A percentile compares a stretch with the other conserved stretches of the same genome.
phyloP scores from a whole-genome alignment of 495 filamentous ascomycete species.

The Glonium stellatum region DNA sequence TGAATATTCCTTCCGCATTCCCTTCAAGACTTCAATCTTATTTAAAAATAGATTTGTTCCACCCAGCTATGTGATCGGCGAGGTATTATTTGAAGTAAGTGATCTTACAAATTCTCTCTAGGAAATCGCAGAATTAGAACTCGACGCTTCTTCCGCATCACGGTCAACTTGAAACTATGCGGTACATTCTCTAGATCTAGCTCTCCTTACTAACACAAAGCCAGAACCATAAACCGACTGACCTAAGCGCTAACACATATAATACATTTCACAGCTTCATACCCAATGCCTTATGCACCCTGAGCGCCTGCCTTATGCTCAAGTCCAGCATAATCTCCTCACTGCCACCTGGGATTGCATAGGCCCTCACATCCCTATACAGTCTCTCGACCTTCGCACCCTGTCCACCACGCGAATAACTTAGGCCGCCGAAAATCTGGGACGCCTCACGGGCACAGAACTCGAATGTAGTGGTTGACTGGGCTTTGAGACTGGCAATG shows the following conservation, averaged over 20 bases:
- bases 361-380: constrained; percentile 94
- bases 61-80: too few species aligned
- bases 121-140: too few species aligned
- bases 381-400: constrained; percentile 93
- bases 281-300: constrained; percentile 81
- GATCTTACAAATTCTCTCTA: too few species aligned
- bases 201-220: not conserved
- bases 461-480: constrained; percentile 87
- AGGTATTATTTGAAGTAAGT: too few species aligned
- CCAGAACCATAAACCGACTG: not conserved
- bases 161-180: too few species aligned
- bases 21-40: too few species aligned
- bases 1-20: too few species aligned
- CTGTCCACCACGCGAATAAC: constrained; percentile 88
- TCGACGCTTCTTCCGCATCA: too few species aligned
- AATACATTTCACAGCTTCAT: constrained; percentile 76
- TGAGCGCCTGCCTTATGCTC: constrained; percentile 86
- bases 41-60: too few species aligned
- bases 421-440: constrained; percentile 95
- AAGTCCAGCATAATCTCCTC: constrained; percentile 99
- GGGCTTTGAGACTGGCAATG: constrained; percentile 90
- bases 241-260: not conserved
- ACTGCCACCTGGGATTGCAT: constrained; percentile 92
- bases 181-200: too few species aligned
- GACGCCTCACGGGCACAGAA: constrained; percentile 94